Evolutionary conservation across 257 asterid species (phyloP).

Genomic region (Nicotiana obtusifolia): DNA sequence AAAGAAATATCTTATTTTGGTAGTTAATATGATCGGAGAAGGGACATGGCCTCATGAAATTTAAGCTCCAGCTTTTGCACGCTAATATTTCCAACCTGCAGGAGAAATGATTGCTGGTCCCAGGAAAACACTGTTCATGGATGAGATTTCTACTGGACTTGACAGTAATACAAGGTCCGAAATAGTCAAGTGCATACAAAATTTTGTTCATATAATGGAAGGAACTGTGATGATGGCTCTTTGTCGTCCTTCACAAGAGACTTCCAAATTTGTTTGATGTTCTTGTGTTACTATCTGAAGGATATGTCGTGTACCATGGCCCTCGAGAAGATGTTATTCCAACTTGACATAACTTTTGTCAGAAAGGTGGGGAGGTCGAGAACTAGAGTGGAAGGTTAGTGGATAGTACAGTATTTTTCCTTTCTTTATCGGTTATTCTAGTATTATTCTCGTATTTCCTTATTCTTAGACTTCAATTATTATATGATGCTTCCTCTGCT

Average conservation of each 20-base stretch:
- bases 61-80: background rate
- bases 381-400: no score
- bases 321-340: conserved; percentile 53
- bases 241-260: conserved; percentile 93
- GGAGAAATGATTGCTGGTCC: conserved; percentile 97
- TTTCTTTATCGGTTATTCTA: no score
- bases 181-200: conserved; percentile 68
- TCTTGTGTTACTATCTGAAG: conserved; percentile 69
- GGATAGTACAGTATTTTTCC: no score
- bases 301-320: conserved; percentile 73
- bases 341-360: no score
- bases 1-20: background rate
- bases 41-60: background rate
- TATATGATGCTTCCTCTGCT: no score
- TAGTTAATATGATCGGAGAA: background rate
- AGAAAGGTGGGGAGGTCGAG: no score
- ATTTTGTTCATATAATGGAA: conserved; percentile 81
- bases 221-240: conserved; percentile 85
- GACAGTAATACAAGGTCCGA: conserved; percentile 93
- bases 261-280: conserved; percentile 77
- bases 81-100: conserved; percentile 13
- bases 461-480: no score
- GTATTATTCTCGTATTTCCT: no score
- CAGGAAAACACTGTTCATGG: conserved; percentile 82
- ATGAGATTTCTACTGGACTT: conserved; percentile 90